Base-by-base conservation (phyloP, 352 stramenopile species). In the Globisporangium cylindrosporum region DNA sequence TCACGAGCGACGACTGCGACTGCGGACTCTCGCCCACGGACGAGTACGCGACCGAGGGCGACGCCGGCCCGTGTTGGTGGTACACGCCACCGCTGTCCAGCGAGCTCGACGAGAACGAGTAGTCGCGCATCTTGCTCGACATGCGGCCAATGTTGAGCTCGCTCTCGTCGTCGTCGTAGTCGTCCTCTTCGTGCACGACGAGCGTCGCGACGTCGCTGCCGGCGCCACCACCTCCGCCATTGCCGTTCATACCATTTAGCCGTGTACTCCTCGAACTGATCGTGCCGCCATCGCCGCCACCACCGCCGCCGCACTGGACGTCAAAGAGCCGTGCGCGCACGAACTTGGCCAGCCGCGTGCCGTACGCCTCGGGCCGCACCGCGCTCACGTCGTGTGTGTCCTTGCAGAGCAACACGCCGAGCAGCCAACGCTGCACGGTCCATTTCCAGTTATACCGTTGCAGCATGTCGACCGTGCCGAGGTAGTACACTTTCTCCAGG, bases 401-500 rank as follows among this genome's bases (percentile, higher is more conserved):
- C 62, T 95, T 95, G 76, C 87, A 95, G 18, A 93, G 64, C 51
- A 95, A 54, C 41, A 73, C 66, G 0, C 85, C 87, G 10, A 95
- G 70, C 4, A 93, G 67, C 85, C 87, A 95, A 4, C 87, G 79
- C 72, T 95, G 87, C 6, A 93, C 60, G 1, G 85, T 91, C 87
- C 87, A 95, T 25, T 87, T 87, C 86, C 86, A 94, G 70, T 91
- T 94, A 70, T 94, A 93, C 2, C 82, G 86, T 73, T 94, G 86
- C 56, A 94, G 64, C 86, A 94, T 94, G 66, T 94, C 86, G 53
- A 94, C 80, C 25, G 91, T 90, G 3, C 86, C 84, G 15, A 94
- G 59, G 60, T 91, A 92, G 66, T 93, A 94, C 15, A 93, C 64
- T 10, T 92, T 86, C 32, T 81, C 76, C 14, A 75, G 27, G 59